Evolutionary conservation across 441 rosid genomes (phyloP), one percentile per base, ranked within the genome.

Genomic region (Metrosideros polymorpha): DNA sequence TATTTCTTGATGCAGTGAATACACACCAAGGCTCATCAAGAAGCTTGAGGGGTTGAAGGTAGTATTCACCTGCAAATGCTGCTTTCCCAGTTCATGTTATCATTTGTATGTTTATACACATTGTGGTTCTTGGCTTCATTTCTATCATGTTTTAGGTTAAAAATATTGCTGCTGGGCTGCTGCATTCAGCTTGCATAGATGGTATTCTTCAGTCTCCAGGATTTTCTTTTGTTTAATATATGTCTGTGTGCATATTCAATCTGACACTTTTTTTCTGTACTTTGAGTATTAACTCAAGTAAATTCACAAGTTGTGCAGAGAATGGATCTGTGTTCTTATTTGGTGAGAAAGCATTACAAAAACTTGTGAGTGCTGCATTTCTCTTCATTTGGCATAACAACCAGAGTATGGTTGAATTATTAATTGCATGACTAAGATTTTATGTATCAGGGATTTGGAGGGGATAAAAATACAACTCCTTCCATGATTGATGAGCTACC

Each of bases 171-270:
- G 98, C 99, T 51, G 99, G 99, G 87, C 90, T 98, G 90, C 92
- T 98, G 88, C 99, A 98, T 89, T 92, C 99, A 82, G 98, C 94
- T 32, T 95, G 98, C 91, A 89, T 94, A 86, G 98, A 93, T 92
- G 98, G 99, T 96, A 94, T 82, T 54, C 63, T 85, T 42, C 39
- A 71, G 79, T 71, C 25, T 71, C 17, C n/a, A 3, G 82, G 84
- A 45, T 85, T 86, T 82, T 89, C 61, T 88, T 27, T 27, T 85
- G 75, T 27, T 77, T 19, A n/a, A n/a, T 71, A 39, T 66, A 3
- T 66, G 47, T 71, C 4, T 19, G 27, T 5, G 76, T 19, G 27
- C 59, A 55, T 55, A 55, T 19, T 35, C 77, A 66, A 19, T 32
- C 43, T 66, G 79, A 39, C 79, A 22, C n/a, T 39, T 71, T 39